These are phyloP conservation scores for Arthrobotrys musiformis DNA, from an alignment of 2,329 filamentous ascomycete genomes.

Conservation along the genomic window DNA sequence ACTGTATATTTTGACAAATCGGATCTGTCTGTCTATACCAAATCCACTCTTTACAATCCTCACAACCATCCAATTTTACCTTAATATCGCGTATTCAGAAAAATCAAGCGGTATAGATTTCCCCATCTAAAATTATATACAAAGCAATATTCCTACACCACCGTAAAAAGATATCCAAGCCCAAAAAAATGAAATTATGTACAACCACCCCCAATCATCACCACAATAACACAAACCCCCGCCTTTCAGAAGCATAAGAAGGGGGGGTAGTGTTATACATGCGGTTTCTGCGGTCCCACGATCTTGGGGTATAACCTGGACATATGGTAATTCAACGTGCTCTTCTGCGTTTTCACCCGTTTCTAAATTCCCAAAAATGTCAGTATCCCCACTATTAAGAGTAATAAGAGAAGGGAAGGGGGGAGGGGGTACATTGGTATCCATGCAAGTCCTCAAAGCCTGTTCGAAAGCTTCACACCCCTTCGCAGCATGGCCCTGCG, in stretches of 20 bases:
- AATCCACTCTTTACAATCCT: background rate
- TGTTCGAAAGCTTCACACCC: slow-evolving; percentile 72
- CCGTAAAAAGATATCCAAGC: background rate
- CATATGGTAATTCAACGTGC: slow-evolving; percentile 91
- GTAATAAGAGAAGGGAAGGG: background rate
- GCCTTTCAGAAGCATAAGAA: no score
- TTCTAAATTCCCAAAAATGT: slow-evolving; percentile 11
- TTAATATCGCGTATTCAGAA: no score
- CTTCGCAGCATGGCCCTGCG: slow-evolving; percentile 66
- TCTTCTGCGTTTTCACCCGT: slow-evolving; percentile 68
- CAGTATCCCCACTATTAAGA: background rate
- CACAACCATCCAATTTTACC: background rate
- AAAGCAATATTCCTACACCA: background rate
- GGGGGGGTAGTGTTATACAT: slow-evolving; percentile 1
- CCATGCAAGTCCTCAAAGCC: slow-evolving; percentile 77
- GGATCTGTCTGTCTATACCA: background rate
- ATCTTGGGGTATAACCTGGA: slow-evolving; percentile 79
- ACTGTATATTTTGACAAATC: background rate
- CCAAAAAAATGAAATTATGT: background rate
- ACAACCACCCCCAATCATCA: background rate
- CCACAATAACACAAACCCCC: no score
- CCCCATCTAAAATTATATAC: background rate
- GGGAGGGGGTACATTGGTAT: slow-evolving; percentile 71
- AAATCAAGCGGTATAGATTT: background rate
- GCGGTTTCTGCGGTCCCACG: slow-evolving; percentile 73